phyloP scores from a whole-genome alignment of 805 yeast genomes.

The Barnettozyma botsteinii region DNA sequence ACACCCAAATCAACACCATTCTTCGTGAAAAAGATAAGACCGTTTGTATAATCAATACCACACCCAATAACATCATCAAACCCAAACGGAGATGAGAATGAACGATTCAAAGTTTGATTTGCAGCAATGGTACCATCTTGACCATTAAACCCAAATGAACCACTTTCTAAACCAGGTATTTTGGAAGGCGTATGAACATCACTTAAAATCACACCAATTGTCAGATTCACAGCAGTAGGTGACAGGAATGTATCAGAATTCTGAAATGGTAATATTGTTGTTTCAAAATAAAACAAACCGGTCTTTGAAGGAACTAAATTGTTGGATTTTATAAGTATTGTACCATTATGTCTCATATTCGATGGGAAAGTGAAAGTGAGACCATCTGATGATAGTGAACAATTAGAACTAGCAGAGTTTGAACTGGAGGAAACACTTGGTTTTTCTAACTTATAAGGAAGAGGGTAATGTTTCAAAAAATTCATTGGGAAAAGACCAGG shows the following conservation, averaged over 20 bases:
- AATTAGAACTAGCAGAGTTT: no score
- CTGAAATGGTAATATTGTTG: conserved; percentile 32
- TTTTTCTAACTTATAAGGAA: conserved; percentile 4
- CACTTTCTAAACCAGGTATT: conserved; percentile 42
- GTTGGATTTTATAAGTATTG: conserved; percentile 28
- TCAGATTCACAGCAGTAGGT: conserved; percentile 24
- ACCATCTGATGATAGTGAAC: conserved; percentile 1
- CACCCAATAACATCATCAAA: conserved; percentile 70
- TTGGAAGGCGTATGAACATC: conserved; percentile 26
- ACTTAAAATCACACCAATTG: conserved; percentile 39
- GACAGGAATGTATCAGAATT: no score
- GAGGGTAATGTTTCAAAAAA: conserved; percentile 1
- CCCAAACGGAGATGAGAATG: conserved; percentile 42
- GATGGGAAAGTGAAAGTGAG: conserved; percentile 1
- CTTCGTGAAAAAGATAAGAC: conserved; percentile 68
- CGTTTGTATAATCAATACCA: conserved; percentile 66
- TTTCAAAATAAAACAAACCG: conserved; percentile 48
- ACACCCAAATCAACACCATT: conserved; percentile 65
- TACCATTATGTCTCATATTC: conserved; percentile 15
- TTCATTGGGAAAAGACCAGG: background rate
- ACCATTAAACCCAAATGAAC: conserved; percentile 50
- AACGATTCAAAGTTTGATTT: conserved; percentile 34
- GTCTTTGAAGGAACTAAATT: conserved; percentile 32
- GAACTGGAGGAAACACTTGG: background rate
- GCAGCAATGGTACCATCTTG: conserved; percentile 41